These are phyloP conservation scores for Lithospermum erythrorhizon DNA, from an alignment of 257 asterid genomes.

Conservation along the genomic window DNA sequence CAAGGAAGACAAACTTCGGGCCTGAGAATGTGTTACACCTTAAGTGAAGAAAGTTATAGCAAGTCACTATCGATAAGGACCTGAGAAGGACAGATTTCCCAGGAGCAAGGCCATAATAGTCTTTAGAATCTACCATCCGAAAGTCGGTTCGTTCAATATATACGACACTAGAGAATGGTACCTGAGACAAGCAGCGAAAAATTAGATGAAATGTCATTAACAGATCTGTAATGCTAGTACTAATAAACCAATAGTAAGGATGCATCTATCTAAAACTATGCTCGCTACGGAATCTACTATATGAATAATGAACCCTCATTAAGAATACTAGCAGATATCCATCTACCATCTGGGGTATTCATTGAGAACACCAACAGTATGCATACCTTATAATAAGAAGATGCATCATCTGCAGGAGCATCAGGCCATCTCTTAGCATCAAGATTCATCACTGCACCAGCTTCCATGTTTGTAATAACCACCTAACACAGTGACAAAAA, in stretches of 20 bases:
- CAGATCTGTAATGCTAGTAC: background rate
- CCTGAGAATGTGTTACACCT: conserved; percentile 3
- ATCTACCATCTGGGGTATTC: conserved; percentile 1
- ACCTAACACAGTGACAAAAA: conserved; percentile 34
- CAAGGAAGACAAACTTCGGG: conserved; percentile 10
- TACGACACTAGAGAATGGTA: conserved; percentile 79
- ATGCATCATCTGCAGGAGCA: conserved; percentile 55
- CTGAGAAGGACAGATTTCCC: conserved; percentile 85
- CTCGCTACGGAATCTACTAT: background rate
- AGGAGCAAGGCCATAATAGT: conserved; percentile 97
- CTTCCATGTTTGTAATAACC: conserved; percentile 64
- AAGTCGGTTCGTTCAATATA: conserved; percentile 78
- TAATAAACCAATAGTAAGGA: background rate
- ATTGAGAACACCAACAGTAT: background rate
- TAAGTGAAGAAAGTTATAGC: background rate
- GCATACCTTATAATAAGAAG: conserved; percentile 60
- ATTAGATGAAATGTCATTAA: background rate
- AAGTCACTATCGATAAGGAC: conserved; percentile 16
- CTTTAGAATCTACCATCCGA: conserved; percentile 81
- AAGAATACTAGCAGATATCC: background rate
- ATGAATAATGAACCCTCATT: background rate
- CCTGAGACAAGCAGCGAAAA: conserved; percentile 28
- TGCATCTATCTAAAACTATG: background rate
- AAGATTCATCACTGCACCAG: conserved; percentile 48
- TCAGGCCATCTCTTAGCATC: conserved; percentile 98